Conservation (phyloP, 352 stramenopile genomes). For the Thalassiosira livingstoniorum region DNA sequence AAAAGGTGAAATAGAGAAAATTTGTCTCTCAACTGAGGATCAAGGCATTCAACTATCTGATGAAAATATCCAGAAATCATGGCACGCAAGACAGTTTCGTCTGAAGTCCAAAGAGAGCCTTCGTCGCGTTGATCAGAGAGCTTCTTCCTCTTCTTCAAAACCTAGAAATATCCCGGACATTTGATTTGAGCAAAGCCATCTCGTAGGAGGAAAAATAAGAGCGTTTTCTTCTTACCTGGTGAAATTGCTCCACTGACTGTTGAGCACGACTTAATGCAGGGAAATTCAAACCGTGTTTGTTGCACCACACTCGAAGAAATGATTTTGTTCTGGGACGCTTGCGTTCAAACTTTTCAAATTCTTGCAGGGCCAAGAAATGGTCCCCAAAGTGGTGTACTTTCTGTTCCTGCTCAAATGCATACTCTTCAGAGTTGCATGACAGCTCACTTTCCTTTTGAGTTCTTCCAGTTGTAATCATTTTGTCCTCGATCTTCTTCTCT, state of each 20-base stretch:
- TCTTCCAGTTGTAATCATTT: no score
- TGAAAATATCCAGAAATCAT: constrained; percentile 11
- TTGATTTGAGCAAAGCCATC: neutral
- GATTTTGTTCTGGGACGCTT: neutral
- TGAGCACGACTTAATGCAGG: constrained; percentile 10
- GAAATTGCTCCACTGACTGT: neutral
- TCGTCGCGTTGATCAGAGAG: no score
- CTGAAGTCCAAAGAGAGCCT: constrained; percentile 1
- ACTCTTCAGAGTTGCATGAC: constrained; percentile 17
- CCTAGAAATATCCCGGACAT: no score
- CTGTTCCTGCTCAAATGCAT: constrained; percentile 14
- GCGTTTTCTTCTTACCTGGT: constrained; percentile 3
- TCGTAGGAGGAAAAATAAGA: neutral
- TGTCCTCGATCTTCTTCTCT: no score
- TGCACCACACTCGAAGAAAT: neutral
- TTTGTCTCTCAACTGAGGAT: constrained; percentile 6
- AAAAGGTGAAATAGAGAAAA: neutral
- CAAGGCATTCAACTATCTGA: neutral
- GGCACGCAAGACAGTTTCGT: neutral
- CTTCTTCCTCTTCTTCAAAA: no score
- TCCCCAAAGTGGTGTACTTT: constrained; percentile 6
- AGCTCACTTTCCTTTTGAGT: no score
- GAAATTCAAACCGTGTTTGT: constrained; percentile 19
- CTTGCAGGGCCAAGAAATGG: constrained; percentile 4
- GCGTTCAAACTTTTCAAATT: constrained; percentile 22